phyloP scores from a whole-genome alignment of 306 rosid genomes.

The Urtica urens region DNA sequence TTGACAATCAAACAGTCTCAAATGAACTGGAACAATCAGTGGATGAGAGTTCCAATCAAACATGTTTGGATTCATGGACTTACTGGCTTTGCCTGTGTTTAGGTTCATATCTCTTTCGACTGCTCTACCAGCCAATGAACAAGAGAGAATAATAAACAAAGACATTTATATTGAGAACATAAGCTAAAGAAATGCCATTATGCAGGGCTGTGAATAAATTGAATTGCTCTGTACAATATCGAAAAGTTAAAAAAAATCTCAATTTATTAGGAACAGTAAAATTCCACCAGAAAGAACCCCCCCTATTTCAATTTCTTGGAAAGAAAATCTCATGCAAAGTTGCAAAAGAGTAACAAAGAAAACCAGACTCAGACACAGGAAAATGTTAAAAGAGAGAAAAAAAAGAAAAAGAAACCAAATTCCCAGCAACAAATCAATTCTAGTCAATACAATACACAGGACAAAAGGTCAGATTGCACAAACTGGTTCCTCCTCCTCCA shows the following conservation, averaged over 20 bases:
- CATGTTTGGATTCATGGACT: background rate
- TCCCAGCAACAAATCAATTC: constrained; percentile 36
- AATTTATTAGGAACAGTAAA: too few relatives aligned
- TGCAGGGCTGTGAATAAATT: too few relatives aligned
- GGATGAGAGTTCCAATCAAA: background rate
- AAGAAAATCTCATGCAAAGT: constrained; percentile 34
- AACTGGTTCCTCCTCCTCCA: constrained; percentile 30
- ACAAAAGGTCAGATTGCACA: constrained; percentile 46
- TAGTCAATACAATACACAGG: constrained; percentile 41
- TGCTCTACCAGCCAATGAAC: too few relatives aligned
- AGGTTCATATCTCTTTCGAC: too few relatives aligned
- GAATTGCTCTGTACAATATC: too few relatives aligned
- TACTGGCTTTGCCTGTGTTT: background rate
- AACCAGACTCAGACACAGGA: constrained; percentile 34
- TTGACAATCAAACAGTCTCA: background rate
- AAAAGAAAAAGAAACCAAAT: constrained; percentile 41
- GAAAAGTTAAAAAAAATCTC: constrained; percentile 1
- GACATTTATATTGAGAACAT: too few relatives aligned
- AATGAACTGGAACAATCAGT: background rate
- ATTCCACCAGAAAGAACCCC: constrained; percentile 30
- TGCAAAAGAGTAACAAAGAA: constrained; percentile 33
- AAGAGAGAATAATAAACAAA: constrained; percentile 24
- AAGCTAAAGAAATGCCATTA: too few relatives aligned
- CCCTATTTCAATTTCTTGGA: constrained; percentile 34
- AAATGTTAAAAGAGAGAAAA: too few relatives aligned